Evolutionary conservation across 805 yeast species (phyloP), one percentile per base, ranked within the genome.

Genomic region (Torulaspora delbrueckii): DNA sequence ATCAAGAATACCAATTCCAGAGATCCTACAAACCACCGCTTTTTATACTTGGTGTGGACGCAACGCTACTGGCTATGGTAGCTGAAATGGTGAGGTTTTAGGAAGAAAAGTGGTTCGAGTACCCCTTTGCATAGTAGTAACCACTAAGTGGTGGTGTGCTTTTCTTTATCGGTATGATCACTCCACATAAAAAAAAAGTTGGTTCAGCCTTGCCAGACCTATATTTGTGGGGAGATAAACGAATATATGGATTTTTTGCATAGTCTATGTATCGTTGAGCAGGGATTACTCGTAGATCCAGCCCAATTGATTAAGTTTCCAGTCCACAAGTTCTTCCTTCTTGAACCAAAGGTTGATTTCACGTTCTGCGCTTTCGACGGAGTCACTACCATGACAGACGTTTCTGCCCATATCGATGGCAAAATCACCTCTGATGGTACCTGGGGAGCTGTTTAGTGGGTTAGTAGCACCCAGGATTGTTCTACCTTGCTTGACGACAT

Each of bases 351-450:
- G 79, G 60, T 68, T 82, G 62, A 93, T 93, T 81, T 93, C 99
- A 80, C 86, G 86, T 73, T 88, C 74, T 66, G 99, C 99, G 62
- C 84, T 77, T 77, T 91, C 99, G 66, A 93, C 99, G 55, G 98
- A 89, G 81, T 93, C 99, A 60, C 98, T 91, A 73, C 99, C 99
- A 81, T 93, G 99, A 72, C 86, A 79, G 67, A 93, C 96, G 82
- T 93, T 93, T 84, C 99, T 89, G 71, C 99, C 99, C 81, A 86
- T 88, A 76, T 93, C 99, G 65, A 93, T 76, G 71, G 97, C 99
- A 63, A 75, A 93, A 78, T 93, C 99, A 72, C 96, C 98, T 80
- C 99, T 89, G 81, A 93, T 93, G 75, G 99, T 93, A 74, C 99
- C 99, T 73, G 98, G 98, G 59, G 95, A 91, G 63, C 96, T 86